Evolutionary conservation across 768 basidiomycete species (phyloP).

Genomic region (Pluteus cervinus): DNA sequence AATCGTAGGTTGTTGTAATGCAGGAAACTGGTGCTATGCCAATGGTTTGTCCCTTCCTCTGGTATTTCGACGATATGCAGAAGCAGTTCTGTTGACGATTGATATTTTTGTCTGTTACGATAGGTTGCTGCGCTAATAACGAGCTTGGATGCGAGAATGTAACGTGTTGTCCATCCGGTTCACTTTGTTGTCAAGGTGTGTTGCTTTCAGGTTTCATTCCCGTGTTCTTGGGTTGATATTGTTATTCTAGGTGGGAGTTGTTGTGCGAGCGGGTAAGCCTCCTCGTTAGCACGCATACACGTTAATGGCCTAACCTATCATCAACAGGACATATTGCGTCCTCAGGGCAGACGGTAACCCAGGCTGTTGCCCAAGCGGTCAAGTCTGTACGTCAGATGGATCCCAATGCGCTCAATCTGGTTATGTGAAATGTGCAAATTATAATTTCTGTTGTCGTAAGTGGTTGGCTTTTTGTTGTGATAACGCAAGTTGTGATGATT

Average conservation of each 20-base stretch:
- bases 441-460: constrained; percentile 4
- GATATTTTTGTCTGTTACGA: background rate
- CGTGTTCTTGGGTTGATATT: background rate
- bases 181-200: background rate
- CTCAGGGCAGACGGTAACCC: constrained; percentile 2
- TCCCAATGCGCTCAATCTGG: background rate
- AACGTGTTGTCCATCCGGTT: background rate
- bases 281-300: too few species aligned
- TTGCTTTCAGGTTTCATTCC: background rate
- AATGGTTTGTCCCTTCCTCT: too few species aligned
- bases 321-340: constrained; percentile 1
- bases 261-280: constrained; percentile 1
- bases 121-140: background rate
- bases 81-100: too few species aligned
- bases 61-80: too few species aligned
- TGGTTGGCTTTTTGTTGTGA: background rate
- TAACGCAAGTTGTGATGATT: background rate
- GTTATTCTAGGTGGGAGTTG: too few species aligned
- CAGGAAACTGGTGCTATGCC: too few species aligned
- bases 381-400: constrained; percentile 1
- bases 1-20: too few species aligned
- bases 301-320: too few species aligned
- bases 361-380: constrained; percentile 9
- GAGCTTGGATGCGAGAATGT: constrained; percentile 1
- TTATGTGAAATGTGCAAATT: constrained; percentile 1